Evolutionary conservation across 2,329 filamentous ascomycete species (phyloP), one percentile per base, ranked within the genome.

Genomic region (Karstenula rhodostoma): DNA sequence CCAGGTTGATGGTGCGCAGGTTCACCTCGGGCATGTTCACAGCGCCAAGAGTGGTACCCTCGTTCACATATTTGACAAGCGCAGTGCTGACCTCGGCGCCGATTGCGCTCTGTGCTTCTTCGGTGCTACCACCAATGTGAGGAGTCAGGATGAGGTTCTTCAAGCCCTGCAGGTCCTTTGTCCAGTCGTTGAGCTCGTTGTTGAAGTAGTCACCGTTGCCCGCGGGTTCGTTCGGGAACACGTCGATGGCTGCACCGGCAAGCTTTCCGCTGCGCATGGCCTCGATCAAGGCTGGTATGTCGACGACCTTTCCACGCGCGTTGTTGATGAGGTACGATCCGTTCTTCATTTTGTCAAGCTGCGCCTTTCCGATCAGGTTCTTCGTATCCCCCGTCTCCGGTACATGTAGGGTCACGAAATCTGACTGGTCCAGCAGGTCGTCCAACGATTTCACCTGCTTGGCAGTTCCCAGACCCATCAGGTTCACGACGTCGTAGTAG

Each of bases 21-120:
- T 89, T 89, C 69, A 97, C 91, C 80, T 98, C 95, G n/a, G 95
- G 95, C 83, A 99, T 85, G 81, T 99, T 99, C 77, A 98, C 95
- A 62, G 94, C 93, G 67, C 93, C 94, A 27, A 96, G 80, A 3
- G 95, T 99, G 58, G 90, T 88, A 62, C 95, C 95, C 79, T 95
- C 93, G 81, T 98, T 99, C 77, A 98, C 95, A 78, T 98, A 99
- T 73, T 92, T 89, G 59, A 96, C 91, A 55, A 99, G 84, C 43
- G 94, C 91, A 50, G 95, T 90, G 65, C 87, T 89, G 60, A 99
- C 95, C 84, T 99, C 95, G 46, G 96, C 86, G 69, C 95, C 95
- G 76, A 99, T 99, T 17, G 95, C 94, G 60, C 92, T 90, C 82
- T 99, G 95, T 5, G 95, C 95, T 81, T 99, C 95, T 80, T 99